phyloP scores from a whole-genome alignment of 1,284 basidiomycete genomes.

The Ustilago shanxiensis region DNA sequence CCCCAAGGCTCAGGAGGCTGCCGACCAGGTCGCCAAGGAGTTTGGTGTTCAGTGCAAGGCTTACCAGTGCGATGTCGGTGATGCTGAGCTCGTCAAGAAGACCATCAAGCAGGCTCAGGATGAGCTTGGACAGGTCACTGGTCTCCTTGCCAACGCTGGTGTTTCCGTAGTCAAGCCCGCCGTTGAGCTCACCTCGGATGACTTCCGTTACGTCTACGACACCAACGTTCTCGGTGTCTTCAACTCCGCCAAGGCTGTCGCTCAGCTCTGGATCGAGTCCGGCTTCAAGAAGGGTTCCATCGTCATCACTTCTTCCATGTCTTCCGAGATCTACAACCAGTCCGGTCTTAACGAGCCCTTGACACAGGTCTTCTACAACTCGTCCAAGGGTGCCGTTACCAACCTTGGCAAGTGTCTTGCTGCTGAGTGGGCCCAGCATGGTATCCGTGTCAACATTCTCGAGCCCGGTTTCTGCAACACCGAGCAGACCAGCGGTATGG shows the following conservation, averaged over 20 bases:
- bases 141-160: slow-evolving; percentile 67
- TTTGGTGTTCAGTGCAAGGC: slow-evolving; percentile 68
- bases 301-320: slow-evolving; percentile 69
- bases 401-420: slow-evolving; percentile 70
- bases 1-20: slow-evolving; percentile 67
- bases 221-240: slow-evolving; percentile 70
- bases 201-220: slow-evolving; percentile 69
- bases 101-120: slow-evolving; percentile 62
- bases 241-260: slow-evolving; percentile 68
- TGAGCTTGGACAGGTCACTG: slow-evolving; percentile 66
- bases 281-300: slow-evolving; percentile 69
- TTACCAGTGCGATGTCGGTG: slow-evolving; percentile 70
- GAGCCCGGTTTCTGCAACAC: slow-evolving; percentile 70
- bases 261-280: slow-evolving; percentile 68
- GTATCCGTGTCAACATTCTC: slow-evolving; percentile 69
- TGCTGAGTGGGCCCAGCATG: slow-evolving; percentile 68
- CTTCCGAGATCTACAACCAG: slow-evolving; percentile 70
- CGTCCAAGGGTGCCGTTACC: slow-evolving; percentile 69
- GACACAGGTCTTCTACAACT: slow-evolving; percentile 70
- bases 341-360: slow-evolving; percentile 64
- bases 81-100: slow-evolving; percentile 65
- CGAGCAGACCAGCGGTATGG: slow-evolving; percentile 70
- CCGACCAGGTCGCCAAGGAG: slow-evolving; percentile 66
- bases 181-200: slow-evolving; percentile 67
- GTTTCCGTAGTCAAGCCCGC: slow-evolving; percentile 69